Percentiles rank a stretch among this genome's conserved stretches.
phyloP scores from a whole-genome alignment of 768 basidiomycete species.

The Kwoniella sp. region DNA sequence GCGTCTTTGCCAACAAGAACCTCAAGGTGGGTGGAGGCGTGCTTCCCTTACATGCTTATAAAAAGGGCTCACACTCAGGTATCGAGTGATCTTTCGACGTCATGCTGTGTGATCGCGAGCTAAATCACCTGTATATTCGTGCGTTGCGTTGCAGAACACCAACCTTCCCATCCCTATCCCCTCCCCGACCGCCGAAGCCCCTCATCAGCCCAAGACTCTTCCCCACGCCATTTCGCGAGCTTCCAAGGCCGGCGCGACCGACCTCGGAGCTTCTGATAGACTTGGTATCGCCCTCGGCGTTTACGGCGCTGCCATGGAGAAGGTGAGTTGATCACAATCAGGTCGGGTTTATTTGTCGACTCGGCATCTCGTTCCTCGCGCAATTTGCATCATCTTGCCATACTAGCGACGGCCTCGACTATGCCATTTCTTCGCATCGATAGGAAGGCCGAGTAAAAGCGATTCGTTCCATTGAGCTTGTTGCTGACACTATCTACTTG shows the following conservation, averaged over 20 bases:
- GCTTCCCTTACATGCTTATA: background rate
- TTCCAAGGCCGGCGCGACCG: slow-evolving; percentile 64
- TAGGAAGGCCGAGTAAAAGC: background rate
- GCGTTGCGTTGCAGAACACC: slow-evolving; percentile 62
- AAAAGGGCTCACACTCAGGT: background rate
- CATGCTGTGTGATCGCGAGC: no score
- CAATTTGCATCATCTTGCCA: no score
- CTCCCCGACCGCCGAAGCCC: slow-evolving; percentile 62
- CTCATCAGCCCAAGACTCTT: slow-evolving; percentile 86
- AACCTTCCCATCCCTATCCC: slow-evolving; percentile 73
- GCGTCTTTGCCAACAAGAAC: slow-evolving; percentile 56
- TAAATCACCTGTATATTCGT: no score
- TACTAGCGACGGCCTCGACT: no score
- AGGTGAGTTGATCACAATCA: slow-evolving; percentile 59
- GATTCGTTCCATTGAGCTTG: background rate
- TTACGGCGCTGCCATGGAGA: slow-evolving; percentile 83
- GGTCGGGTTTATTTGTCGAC: no score
- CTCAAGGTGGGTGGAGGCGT: slow-evolving; percentile 48
- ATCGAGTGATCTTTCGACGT: background rate
- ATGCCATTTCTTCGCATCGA: no score
- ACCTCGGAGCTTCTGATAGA: slow-evolving; percentile 63
- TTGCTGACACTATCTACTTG: background rate
- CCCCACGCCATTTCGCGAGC: slow-evolving; percentile 91
- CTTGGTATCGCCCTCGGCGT: slow-evolving; percentile 75
- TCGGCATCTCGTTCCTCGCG: no score